A percentile compares a stretch with the other conserved stretches of the same genome.
phyloP scores from a whole-genome alignment of 2,329 filamentous ascomycete genomes.

The Xylariales sp. region DNA sequence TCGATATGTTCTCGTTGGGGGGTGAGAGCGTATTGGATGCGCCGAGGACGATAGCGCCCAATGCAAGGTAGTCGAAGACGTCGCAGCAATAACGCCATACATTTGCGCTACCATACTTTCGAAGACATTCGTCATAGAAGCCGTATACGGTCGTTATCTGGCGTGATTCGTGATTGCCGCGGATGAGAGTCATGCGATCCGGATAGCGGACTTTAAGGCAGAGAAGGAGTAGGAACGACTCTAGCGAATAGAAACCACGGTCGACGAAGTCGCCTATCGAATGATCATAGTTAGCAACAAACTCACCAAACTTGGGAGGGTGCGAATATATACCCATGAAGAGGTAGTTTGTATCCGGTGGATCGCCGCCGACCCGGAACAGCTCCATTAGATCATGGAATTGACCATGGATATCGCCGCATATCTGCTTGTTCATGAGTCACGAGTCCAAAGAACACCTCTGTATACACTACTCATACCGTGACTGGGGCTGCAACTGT shows the following conservation, averaged over 20 bases:
- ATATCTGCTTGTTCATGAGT: conserved; percentile 56
- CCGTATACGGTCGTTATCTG: conserved; percentile 99
- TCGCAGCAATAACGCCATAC: conserved; percentile 99
- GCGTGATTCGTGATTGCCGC: conserved; percentile 97
- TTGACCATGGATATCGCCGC: conserved; percentile 93
- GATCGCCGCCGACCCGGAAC: conserved; percentile 87
- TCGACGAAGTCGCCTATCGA: conserved; percentile 86
- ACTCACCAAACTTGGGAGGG: too few species aligned
- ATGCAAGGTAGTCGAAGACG: conserved; percentile 93
- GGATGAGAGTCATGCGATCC: conserved; percentile 94
- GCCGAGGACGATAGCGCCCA: conserved; percentile 87
- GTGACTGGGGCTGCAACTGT: conserved; percentile 93
- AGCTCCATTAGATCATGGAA: conserved; percentile 97
- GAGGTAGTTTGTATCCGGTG: conserved; percentile 92
- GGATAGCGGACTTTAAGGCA: conserved; percentile 98
- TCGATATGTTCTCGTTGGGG: conserved; percentile 40
- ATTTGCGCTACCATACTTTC: conserved; percentile 98
- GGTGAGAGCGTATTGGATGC: conserved; percentile 62
- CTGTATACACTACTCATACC: conserved; percentile 40
- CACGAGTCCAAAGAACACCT: not conserved
- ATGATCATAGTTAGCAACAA: conserved; percentile 14
- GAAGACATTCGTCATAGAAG: conserved; percentile 98
- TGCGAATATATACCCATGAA: conserved; percentile 76
- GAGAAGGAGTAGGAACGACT: conserved; percentile 94
- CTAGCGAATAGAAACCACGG: conserved; percentile 96